Evolutionary conservation across 345 rosid genomes (phyloP).

Genomic region (Cardamine chenopodiifolia): DNA sequence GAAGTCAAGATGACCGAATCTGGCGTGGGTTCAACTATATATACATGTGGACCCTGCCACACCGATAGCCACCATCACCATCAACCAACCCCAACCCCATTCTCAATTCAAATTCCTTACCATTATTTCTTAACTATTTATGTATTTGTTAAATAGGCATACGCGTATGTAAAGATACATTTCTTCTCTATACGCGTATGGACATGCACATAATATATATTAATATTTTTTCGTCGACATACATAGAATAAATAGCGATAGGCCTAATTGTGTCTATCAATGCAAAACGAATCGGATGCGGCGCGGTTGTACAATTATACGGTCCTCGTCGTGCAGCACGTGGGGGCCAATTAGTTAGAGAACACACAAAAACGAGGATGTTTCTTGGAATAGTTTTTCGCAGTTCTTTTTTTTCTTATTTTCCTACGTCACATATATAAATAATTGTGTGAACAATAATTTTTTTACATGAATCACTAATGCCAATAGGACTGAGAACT

Average conservation of each 20-base stretch:
- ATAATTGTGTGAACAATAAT: conserved; percentile 6
- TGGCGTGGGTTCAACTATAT: conserved; percentile 58
- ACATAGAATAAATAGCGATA: not conserved
- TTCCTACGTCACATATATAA: not conserved
- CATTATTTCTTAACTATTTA: not conserved
- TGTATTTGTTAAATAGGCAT: not conserved
- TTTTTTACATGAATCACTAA: conserved; percentile 6
- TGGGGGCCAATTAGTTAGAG: conserved; percentile 22
- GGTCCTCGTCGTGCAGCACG: conserved; percentile 17
- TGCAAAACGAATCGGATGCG: conserved; percentile 34
- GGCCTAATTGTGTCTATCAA: not conserved
- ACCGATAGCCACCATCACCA: conserved; percentile 38
- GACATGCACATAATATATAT: not conserved
- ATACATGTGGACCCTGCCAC: conserved; percentile 42
- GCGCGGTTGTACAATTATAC: conserved; percentile 34
- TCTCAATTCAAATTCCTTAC: conserved; percentile 19
- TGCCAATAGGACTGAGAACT: no score
- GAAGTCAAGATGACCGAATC: conserved; percentile 43
- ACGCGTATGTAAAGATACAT: not conserved
- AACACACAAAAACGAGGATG: not conserved
- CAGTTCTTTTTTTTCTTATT: no score
- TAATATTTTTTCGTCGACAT: not conserved
- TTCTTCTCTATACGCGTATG: not conserved
- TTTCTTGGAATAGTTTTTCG: conserved; percentile 26
- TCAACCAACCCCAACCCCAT: conserved; percentile 36